Conservation (phyloP, 208 protist genomes). For the Angomonas deanei region DNA sequence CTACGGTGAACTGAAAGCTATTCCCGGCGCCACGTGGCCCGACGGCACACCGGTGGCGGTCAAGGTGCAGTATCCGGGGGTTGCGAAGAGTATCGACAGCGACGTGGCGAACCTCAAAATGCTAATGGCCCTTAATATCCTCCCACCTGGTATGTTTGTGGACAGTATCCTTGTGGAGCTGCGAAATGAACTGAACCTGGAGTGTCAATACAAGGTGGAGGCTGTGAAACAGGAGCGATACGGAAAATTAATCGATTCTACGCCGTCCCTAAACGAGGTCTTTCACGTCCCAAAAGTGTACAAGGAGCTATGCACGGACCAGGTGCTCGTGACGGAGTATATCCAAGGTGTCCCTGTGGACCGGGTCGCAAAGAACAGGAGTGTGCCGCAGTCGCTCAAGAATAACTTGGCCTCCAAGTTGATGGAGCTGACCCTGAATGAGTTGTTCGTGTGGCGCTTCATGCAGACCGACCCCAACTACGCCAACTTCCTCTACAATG, state of each 20-base stretch:
- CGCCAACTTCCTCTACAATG: slow-evolving; percentile 94
- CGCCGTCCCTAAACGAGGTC: slow-evolving; percentile 27
- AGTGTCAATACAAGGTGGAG: slow-evolving; percentile 71
- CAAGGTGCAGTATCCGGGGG: slow-evolving; percentile 86
- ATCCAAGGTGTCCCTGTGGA: slow-evolving; percentile 63
- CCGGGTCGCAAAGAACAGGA: slow-evolving; percentile 28
- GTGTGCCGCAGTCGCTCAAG: slow-evolving; percentile 59
- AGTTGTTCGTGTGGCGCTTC: slow-evolving; percentile 94
- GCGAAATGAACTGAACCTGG: slow-evolving; percentile 54
- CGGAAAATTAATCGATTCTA: slow-evolving; percentile 27
- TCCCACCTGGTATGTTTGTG: slow-evolving; percentile 79
- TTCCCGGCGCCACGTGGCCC: slow-evolving; percentile 51
- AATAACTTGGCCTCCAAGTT: slow-evolving; percentile 81
- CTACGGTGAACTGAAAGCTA: slow-evolving; percentile 40
- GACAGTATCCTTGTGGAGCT: slow-evolving; percentile 76
- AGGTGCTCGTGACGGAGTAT: slow-evolving; percentile 62
- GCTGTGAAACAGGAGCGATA: slow-evolving; percentile 63
- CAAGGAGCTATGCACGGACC: slow-evolving; percentile 39
- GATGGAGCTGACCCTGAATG: slow-evolving; percentile 78
- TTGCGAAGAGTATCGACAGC: slow-evolving; percentile 83
- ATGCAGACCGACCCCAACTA: slow-evolving; percentile 98
- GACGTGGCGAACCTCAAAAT: slow-evolving; percentile 87
- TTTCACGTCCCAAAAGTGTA: slow-evolving; percentile 78
- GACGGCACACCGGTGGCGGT: slow-evolving; percentile 82
- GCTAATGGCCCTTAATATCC: slow-evolving; percentile 63